Percentiles rank a stretch among this genome's conserved stretches.
These are phyloP conservation scores for Silene vulgaris DNA, from an alignment of 179 eudicot genomes.

Conservation along the genomic window DNA sequence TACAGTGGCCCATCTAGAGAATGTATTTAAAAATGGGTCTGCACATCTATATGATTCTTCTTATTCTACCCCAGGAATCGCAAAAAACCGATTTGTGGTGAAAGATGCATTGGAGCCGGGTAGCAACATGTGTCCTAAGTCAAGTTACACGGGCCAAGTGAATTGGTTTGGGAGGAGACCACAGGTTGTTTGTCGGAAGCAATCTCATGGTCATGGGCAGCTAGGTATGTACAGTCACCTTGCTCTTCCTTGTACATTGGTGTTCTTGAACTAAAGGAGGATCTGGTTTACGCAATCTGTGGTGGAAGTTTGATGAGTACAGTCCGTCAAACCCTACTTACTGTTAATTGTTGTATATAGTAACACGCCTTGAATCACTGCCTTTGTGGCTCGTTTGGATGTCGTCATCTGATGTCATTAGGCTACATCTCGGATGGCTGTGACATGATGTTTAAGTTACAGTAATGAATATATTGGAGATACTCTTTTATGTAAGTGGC, in stretches of 20 bases:
- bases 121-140: slow-evolving; percentile 29
- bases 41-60: slow-evolving; percentile 24
- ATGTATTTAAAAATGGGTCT: slow-evolving; percentile 21
- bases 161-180: slow-evolving; percentile 41
- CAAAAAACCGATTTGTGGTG: slow-evolving; percentile 40
- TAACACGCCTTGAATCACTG: slow-evolving; percentile 11
- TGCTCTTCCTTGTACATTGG: slow-evolving; percentile 41
- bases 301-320: slow-evolving; percentile 5
- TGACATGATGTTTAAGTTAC: slow-evolving; percentile 12
- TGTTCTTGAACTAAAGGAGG: slow-evolving; percentile 45
- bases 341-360: slow-evolving; percentile 26
- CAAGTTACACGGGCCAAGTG: slow-evolving; percentile 27
- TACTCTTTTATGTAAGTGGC: neutral
- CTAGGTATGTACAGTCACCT: slow-evolving; percentile 39
- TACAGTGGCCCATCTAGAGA: slow-evolving; percentile 28
- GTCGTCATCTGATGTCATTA: neutral
- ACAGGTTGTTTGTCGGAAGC: slow-evolving; percentile 40
- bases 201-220: slow-evolving; percentile 41
- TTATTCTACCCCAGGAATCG: slow-evolving; percentile 23
- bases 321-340: neutral
- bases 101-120: slow-evolving; percentile 40
- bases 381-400: slow-evolving; percentile 9
- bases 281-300: neutral
- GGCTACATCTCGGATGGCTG: slow-evolving; percentile 4
- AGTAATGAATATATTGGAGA: slow-evolving; percentile 13